These are phyloP conservation scores for Mortierella antarctica DNA, from an alignment of 192 early-diverging fungal species.

Conservation along the genomic window DNA sequence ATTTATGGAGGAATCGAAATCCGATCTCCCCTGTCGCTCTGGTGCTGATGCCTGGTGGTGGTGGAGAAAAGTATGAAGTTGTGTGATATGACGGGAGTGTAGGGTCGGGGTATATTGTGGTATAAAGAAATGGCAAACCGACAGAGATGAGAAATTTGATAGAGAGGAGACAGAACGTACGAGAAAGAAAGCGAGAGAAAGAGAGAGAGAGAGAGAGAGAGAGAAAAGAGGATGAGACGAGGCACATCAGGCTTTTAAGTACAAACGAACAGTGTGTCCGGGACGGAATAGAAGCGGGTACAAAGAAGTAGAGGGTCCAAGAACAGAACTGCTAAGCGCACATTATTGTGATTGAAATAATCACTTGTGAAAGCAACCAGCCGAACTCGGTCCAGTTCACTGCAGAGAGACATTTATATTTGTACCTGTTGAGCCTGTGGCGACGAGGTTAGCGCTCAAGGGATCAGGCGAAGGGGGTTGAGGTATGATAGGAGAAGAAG, in stretches of 20 bases:
- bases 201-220: background rate
- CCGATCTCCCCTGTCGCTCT: background rate
- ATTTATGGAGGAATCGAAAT: background rate
- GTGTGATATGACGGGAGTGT: background rate
- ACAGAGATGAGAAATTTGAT: background rate
- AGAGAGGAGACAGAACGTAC: background rate
- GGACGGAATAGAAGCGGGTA: background rate
- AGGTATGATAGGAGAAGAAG: no score
- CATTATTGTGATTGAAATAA: no score
- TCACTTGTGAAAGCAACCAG: no score
- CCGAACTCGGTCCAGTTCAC: no score
- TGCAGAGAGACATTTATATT: no score
- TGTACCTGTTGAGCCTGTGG: no score
- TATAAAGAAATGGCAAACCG: background rate
- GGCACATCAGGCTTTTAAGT: slow-evolving; percentile 1
- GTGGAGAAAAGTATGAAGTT: background rate
- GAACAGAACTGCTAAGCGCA: no score
- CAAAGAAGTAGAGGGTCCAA: no score
- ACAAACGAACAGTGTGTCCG: background rate
- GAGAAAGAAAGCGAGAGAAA: background rate
- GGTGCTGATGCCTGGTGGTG: no score
- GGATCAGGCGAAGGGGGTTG: no score
- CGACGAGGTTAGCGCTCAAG: no score
- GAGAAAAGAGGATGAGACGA: background rate
- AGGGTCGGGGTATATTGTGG: no score